Conservation (phyloP, 805 yeast species). For the Candida boidinii region DNA sequence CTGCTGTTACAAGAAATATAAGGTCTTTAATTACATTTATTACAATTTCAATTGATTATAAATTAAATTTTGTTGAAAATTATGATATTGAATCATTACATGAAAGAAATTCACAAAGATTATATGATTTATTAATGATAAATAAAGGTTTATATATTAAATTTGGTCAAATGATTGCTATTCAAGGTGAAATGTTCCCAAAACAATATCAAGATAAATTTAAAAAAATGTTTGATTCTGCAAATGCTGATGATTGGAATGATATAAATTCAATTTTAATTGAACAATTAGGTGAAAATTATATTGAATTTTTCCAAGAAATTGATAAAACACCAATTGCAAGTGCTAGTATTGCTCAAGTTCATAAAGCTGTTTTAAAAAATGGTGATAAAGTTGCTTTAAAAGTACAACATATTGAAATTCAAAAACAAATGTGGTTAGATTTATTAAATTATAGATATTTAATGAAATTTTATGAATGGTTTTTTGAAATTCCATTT, state of each 20-base stretch:
- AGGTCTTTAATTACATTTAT: conserved; percentile 40
- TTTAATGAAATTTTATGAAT: conserved; percentile 44
- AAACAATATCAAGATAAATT: conserved; percentile 51
- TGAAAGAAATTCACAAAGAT: conserved; percentile 44
- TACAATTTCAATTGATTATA: conserved; percentile 54
- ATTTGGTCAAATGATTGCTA: conserved; percentile 72
- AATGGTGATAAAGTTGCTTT: conserved; percentile 50
- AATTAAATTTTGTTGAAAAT: conserved; percentile 37
- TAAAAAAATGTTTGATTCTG: conserved; percentile 53
- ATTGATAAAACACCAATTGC: conserved; percentile 58
- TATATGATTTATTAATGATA: conserved; percentile 32
- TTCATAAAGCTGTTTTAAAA: conserved; percentile 42
- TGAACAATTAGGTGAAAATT: conserved; percentile 33
- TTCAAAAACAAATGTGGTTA: conserved; percentile 47
- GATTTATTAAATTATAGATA: conserved; percentile 53
- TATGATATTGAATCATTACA: conserved; percentile 48
- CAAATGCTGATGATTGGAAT: conserved; percentile 52
- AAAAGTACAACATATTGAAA: conserved; percentile 59
- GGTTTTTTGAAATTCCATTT: conserved; percentile 57
- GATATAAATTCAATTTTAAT: conserved; percentile 31
- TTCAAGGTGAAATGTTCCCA: conserved; percentile 65
- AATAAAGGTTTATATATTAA: conserved; percentile 65
- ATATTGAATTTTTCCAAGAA: conserved; percentile 28
- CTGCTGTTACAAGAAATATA: conserved; percentile 42
- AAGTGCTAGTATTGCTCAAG: conserved; percentile 71